These are phyloP conservation scores for Cercophora newfieldiana DNA, from an alignment of 495 filamentous ascomycete genomes.

Conservation along the genomic window DNA sequence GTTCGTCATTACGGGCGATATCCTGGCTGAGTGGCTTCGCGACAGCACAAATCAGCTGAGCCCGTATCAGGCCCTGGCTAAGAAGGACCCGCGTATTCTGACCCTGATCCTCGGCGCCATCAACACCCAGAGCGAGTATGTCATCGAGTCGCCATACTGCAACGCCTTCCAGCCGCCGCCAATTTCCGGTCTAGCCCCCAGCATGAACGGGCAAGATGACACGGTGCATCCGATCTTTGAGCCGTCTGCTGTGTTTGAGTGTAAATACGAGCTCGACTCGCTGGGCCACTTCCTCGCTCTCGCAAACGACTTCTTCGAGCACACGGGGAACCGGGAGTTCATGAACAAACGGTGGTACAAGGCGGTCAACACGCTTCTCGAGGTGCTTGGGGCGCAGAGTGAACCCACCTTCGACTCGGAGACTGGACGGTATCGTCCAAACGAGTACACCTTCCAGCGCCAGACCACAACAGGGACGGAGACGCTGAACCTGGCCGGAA, in stretches of 20 bases:
- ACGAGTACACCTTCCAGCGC: slow-evolving; percentile 86
- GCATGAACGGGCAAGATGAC: slow-evolving; percentile 76
- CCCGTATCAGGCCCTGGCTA: slow-evolving; percentile 84
- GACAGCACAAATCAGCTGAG: slow-evolving; percentile 95
- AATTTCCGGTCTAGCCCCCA: slow-evolving; percentile 68
- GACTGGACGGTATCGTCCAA: slow-evolving; percentile 61
- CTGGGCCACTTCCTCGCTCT: slow-evolving; percentile 88
- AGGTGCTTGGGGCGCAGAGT: slow-evolving; percentile 74
- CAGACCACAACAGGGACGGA: slow-evolving; percentile 82
- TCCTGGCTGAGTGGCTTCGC: slow-evolving; percentile 95
- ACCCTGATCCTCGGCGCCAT: slow-evolving; percentile 90
- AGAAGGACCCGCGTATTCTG: slow-evolving; percentile 71
- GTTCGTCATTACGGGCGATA: slow-evolving; percentile 98
- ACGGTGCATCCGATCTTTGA: slow-evolving; percentile 84
- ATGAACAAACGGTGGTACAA: slow-evolving; percentile 76
- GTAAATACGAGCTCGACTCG: slow-evolving; percentile 98
- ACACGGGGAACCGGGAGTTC: slow-evolving; percentile 75
- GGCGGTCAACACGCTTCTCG: slow-evolving; percentile 72
- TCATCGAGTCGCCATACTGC: slow-evolving; percentile 94
- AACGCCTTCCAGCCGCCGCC: slow-evolving; percentile 97
- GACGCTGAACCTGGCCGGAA: slow-evolving; percentile 76
- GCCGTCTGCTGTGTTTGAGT: slow-evolving; percentile 85
- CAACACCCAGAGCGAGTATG: slow-evolving; percentile 92
- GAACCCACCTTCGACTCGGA: slow-evolving; percentile 73
- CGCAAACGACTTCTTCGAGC: slow-evolving; percentile 79